Evolutionary conservation across 805 yeast species (phyloP).

Genomic region (Scheffersomyces coipomensis): DNA sequence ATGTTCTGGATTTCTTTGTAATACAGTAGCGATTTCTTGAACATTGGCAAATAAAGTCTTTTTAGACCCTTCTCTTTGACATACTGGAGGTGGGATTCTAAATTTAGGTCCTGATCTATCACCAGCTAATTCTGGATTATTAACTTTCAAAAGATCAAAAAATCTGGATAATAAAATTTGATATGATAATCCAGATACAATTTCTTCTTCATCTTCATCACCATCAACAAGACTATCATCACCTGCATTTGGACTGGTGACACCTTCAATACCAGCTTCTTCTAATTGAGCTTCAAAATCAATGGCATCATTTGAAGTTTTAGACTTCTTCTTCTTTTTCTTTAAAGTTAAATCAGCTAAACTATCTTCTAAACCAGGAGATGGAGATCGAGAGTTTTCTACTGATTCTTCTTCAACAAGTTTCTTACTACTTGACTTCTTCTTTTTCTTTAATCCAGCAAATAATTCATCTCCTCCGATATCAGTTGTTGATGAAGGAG

Average conservation of each 20-base stretch:
- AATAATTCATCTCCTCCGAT: constrained; percentile 57
- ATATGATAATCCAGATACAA: constrained; percentile 65
- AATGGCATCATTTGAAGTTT: constrained; percentile 54
- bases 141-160: constrained; percentile 79
- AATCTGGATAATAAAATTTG: constrained; percentile 78
- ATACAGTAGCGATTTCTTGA: constrained; percentile 87
- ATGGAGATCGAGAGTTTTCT: constrained; percentile 19
- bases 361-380: constrained; percentile 28
- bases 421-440: constrained; percentile 59
- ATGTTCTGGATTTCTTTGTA: constrained; percentile 97
- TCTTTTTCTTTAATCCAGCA: constrained; percentile 72
- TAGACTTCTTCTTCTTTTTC: constrained; percentile 80
- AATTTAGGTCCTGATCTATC: constrained; percentile 89
- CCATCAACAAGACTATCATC: constrained; percentile 12
- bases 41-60: constrained; percentile 95
- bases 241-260: constrained; percentile 24
- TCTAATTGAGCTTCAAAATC: constrained; percentile 90
- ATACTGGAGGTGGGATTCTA: constrained; percentile 96
- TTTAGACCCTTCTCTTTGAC: constrained; percentile 95
- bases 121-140: constrained; percentile 98
- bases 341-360: constrained; percentile 47
- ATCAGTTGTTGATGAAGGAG: constrained; percentile 31
- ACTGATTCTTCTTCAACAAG: constrained; percentile 19
- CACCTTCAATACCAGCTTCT: constrained; percentile 78
- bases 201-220: constrained; percentile 26